Evolutionary conservation across 805 yeast genomes (phyloP).

Genomic region (Starmera quercuum): DNA sequence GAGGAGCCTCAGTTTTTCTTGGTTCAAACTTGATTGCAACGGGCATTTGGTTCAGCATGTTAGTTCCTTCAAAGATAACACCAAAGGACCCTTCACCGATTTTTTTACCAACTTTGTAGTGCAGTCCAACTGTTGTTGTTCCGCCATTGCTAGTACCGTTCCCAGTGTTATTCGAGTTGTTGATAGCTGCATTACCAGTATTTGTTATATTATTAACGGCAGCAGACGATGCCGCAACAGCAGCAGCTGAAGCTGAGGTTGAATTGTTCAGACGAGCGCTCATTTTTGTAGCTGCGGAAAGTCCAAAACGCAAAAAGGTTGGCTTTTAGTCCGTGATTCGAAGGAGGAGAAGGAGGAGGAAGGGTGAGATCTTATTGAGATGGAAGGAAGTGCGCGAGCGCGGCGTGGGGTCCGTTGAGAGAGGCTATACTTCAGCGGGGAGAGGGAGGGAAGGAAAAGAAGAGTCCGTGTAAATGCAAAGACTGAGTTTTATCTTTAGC

Average conservation of each 20-base stretch:
- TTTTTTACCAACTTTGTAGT: slow-evolving; percentile 74
- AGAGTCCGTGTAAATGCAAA: too few relatives aligned
- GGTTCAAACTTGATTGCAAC: slow-evolving; percentile 83
- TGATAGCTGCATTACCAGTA: slow-evolving; percentile 5
- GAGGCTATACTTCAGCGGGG: too few relatives aligned
- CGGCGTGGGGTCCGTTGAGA: too few relatives aligned
- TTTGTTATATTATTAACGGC: slow-evolving; percentile 20
- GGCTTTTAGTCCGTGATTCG: too few relatives aligned
- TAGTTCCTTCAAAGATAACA: slow-evolving; percentile 74
- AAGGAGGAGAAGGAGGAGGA: too few relatives aligned
- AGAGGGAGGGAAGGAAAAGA: too few relatives aligned
- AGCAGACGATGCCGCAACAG: slow-evolving; percentile 21
- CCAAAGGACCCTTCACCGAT: slow-evolving; percentile 89
- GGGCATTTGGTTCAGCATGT: slow-evolving; percentile 49
- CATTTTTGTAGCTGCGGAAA: too few relatives aligned
- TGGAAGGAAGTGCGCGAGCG: too few relatives aligned
- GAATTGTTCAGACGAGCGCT: too few relatives aligned
- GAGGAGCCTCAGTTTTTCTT: slow-evolving; percentile 77
- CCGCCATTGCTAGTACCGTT: neutral
- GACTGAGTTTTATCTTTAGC: too few relatives aligned
- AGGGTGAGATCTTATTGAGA: too few relatives aligned
- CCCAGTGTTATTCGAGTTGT: slow-evolving; percentile 7
- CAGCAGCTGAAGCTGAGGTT: slow-evolving; percentile 21
- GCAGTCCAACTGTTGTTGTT: slow-evolving; percentile 39
- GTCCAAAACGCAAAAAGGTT: too few relatives aligned